These are phyloP conservation scores for Exidia glandulosa DNA, from an alignment of 768 basidiomycete species.

Conservation along the genomic window DNA sequence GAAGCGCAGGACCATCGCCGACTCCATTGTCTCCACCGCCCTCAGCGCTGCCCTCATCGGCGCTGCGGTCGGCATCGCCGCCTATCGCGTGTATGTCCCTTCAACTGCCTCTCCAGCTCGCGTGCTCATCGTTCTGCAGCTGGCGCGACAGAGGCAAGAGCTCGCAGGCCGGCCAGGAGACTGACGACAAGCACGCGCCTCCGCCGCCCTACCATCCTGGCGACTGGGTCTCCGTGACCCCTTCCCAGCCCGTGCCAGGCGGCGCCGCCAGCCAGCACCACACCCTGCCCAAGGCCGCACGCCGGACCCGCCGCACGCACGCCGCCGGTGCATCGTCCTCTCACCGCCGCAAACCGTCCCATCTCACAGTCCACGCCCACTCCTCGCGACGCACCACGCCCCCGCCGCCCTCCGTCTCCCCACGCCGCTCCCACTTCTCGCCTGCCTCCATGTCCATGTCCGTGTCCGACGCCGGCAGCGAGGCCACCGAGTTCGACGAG, in stretches of 20 bases:
- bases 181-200: conserved; percentile 1
- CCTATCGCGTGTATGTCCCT: conserved; percentile 67
- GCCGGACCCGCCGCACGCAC: conserved; percentile 24
- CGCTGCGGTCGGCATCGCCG: conserved; percentile 76
- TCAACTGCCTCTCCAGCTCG: neutral
- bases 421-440: conserved; percentile 16
- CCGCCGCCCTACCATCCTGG: conserved; percentile 19
- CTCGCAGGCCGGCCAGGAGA: conserved; percentile 35
- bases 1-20: conserved; percentile 70
- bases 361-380: conserved; percentile 11
- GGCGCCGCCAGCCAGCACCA: conserved; percentile 6
- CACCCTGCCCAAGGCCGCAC: conserved; percentile 24
- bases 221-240: conserved; percentile 32
- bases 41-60: conserved; percentile 79
- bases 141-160: conserved; percentile 71
- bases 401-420: conserved; percentile 11
- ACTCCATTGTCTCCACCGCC: conserved; percentile 74
- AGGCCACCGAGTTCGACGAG: conserved; percentile 30
- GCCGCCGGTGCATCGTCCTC: too few species aligned
- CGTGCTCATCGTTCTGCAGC: conserved; percentile 24
- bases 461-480: conserved; percentile 20
- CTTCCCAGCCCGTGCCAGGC: neutral
- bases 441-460: too few species aligned
- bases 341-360: conserved; percentile 27
- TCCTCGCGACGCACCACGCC: too few species aligned